Evolutionary conservation across 306 rosid genomes (phyloP).

Genomic region (Inga laurina): DNA sequence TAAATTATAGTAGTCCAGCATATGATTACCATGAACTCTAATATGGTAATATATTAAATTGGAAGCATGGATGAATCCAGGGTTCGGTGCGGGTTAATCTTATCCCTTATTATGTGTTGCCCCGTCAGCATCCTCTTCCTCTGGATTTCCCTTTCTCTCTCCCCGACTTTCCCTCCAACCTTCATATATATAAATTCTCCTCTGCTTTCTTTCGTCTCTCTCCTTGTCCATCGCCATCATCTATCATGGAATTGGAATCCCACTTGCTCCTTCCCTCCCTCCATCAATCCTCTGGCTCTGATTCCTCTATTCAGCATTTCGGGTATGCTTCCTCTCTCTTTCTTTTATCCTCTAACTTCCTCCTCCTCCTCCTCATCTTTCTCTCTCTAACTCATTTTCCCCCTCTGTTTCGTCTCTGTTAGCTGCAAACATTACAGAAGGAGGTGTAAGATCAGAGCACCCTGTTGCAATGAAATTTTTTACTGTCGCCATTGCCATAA

Average conservation of each 20-base stretch:
- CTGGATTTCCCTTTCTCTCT: slow-evolving; percentile 5
- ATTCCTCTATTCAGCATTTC: slow-evolving; percentile 33
- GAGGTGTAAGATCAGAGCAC: slow-evolving; percentile 70
- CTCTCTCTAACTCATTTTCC: not conserved
- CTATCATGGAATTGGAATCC: slow-evolving; percentile 18
- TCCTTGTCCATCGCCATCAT: slow-evolving; percentile 1
- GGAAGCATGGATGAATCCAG: no score
- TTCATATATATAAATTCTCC: not conserved
- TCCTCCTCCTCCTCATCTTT: not conserved
- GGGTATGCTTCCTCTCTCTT: slow-evolving; percentile 42
- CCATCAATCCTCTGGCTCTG: slow-evolving; percentile 23
- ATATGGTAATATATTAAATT: no score
- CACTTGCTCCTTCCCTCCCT: slow-evolving; percentile 4
- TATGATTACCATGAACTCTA: no score
- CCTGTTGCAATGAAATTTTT: slow-evolving; percentile 71
- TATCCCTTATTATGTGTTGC: slow-evolving; percentile 15
- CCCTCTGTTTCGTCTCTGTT: not conserved
- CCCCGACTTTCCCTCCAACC: not conserved
- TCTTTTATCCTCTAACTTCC: not conserved
- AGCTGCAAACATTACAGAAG: slow-evolving; percentile 75
- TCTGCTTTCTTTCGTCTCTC: not conserved
- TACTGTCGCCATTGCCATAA: slow-evolving; percentile 78
- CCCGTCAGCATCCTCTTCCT: slow-evolving; percentile 8
- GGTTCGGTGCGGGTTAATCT: not conserved
- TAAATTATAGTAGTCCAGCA: no score